These are phyloP conservation scores for Neurospora crassa DNA, from an alignment of 2,329 filamentous ascomycete genomes.

Conservation along the genomic window DNA sequence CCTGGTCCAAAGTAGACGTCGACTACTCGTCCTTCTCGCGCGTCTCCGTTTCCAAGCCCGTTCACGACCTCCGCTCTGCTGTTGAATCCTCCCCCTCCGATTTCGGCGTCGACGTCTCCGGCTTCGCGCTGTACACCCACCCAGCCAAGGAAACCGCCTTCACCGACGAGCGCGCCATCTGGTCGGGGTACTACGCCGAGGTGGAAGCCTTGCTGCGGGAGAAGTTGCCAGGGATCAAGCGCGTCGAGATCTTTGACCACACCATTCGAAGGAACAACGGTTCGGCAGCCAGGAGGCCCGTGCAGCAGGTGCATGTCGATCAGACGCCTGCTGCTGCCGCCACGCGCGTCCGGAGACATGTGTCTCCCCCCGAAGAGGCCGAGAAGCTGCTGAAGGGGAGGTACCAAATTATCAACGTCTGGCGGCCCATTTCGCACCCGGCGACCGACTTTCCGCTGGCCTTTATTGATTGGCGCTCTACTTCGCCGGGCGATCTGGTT, in stretches of 20 bases:
- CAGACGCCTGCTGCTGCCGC: conserved; percentile 56
- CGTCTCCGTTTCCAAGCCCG: conserved; percentile 33
- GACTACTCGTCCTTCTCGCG: conserved; percentile 44
- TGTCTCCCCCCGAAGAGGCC: conserved; percentile 41
- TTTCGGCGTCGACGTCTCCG: conserved; percentile 47
- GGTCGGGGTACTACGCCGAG: conserved; percentile 50
- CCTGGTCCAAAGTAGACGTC: conserved; percentile 57
- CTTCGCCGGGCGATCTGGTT: conserved; percentile 46
- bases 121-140: conserved; percentile 45
- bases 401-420: conserved; percentile 62
- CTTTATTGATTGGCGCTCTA: conserved; percentile 54
- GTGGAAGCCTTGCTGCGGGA: conserved; percentile 47
- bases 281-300: conserved; percentile 50
- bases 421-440: conserved; percentile 55
- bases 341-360: conserved; percentile 50
- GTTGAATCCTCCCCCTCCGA: conserved; percentile 23
- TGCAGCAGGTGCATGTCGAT: conserved; percentile 63
- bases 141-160: conserved; percentile 46
- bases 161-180: conserved; percentile 43
- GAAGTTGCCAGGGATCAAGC: conserved; percentile 47
- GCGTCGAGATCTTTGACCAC: conserved; percentile 63
- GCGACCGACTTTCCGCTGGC: conserved; percentile 55
- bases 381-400: conserved; percentile 47
- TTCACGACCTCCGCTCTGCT: conserved; percentile 47
- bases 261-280: conserved; percentile 51